Base-by-base conservation (phyloP, 2,329 filamentous ascomycete genomes). In the Trichoderma hamatum region DNA sequence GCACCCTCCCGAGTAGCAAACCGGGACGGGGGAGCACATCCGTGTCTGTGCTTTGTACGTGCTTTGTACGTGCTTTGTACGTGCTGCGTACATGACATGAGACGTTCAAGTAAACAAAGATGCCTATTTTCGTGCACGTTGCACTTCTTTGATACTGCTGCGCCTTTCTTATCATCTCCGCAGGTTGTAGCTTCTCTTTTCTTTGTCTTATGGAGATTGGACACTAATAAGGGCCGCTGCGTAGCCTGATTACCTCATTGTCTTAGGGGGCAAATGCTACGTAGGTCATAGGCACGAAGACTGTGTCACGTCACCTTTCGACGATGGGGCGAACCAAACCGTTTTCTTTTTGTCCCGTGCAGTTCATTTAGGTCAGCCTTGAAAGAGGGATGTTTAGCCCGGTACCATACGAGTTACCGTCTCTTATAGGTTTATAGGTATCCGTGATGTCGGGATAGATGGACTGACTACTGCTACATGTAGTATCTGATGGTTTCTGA, bases 391-490 rank as follows among this genome's bases (percentile, higher is more conserved):
- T n/a, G 13, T n/a, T 32, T 9, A n/a, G 26, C 52, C 28, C 19
- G 19, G 52, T 32, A 28, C 28, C 26, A 11, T 11, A 19, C 14
- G 16, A 9, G 1, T 7, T n/a, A 43, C 7, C 6, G 5, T n/a
- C 26, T 32, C 28, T 46, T 5, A 14, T 16, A 21, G 46, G 14
- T 21, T 55, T 16, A 55, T 30, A 10, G 26, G 26, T 10, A 36
- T 49, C 63, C 54, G 28, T 30, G 52, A 67, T 67, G 39, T 28
- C 36, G 36, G 52, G 63, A 67, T n/a, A 16, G 39, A 36, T 14
- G 16, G 39, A n/a, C 28, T 51, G 30, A n/a, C 39, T 19, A 43
- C 16, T 9, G 19, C 9, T 43, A 19, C 39, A 43, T 43, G 39
- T 39, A 39, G 36, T 43, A 7, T n/a, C n/a, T n/a, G n/a, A 39